Evolutionary conservation across 306 rosid genomes (phyloP), one percentile per base, ranked within the genome.

Genomic region (Urtica urens): DNA sequence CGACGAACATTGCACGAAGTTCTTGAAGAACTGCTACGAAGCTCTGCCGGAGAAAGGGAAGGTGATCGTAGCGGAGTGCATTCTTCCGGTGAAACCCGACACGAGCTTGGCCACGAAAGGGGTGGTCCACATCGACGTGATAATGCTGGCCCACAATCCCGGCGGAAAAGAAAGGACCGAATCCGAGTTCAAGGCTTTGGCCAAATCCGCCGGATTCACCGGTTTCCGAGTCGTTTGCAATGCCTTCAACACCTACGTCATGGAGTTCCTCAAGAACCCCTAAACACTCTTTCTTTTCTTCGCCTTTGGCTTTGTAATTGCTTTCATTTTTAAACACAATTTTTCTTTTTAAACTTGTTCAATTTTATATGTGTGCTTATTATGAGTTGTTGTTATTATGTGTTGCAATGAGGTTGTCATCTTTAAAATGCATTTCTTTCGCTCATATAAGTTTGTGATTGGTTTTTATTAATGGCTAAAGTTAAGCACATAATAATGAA

Each of bases 161-260:
- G 95, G 95, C n/a, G 99, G 99, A 4, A 90, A 81, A 68, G 95
- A 90, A 60, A 81, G 99, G 49, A 90, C 99, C 16, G 71, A 72
- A 70, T 48, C 74, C 33, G 99, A 90, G 68, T 90, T 82, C 42
- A 70, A 77, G 66, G 85, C 69, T 23, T 60, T 85, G 63, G 94
- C 87, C 5, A 82, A 69, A 45, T 82, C 73, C 1, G 76, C 95
- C 12, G 95, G 95, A 10, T 85, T 90, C 65, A 62, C 71, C 55
- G 99, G 73, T 19, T 72, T 90, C 70, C 57, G 28, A 22, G 81
- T 90, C 2, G 13, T 9, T 4, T 64, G 79, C 5, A 22, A n/a
- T 55, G 95, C 94, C 48, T 85, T 90, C 72, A 77, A 85, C 57
- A 77, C 93, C 35, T 69, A 79, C 20, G 65, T 81, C 67, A 79